Base-by-base conservation (phyloP, 2,329 filamentous ascomycete genomes). In the Neonectria magnoliae region DNA sequence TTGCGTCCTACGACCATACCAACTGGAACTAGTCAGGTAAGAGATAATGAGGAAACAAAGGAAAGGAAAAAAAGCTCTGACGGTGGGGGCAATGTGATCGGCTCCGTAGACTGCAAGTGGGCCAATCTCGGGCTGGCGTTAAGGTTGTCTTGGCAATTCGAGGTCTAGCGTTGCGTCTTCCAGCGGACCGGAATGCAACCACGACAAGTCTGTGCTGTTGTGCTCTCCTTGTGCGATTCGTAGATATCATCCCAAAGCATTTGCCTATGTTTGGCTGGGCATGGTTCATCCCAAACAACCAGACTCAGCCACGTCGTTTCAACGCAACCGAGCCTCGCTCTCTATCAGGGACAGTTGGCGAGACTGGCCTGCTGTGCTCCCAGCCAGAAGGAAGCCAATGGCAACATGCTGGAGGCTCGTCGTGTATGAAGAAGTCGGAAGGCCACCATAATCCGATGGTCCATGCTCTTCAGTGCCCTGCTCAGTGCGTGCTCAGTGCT, bases 131-230 rank as follows among this genome's bases (percentile, higher is more conserved):
- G 68, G 57, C 47, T 64, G 64, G 62, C 61, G 64, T 67, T 60
- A 60, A 70, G 50, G 66, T 63, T 60, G 58, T 66, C 69, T 73
- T 72, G 68, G 68, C 64, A 67, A 68, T 71, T 55, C 56, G 57
- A 42, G 57, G 64, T 55, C 55, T 64, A 64, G 61, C 67, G 60
- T 57, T 45, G 20, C 47, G 41, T 66, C 42, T 62, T 54, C 60
- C 63, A 64, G 53, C 51, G 20, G 57, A 48, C 54, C 31, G 71
- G 64, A 65, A 72, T 71, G 66, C 57, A 36, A 61, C 50, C 45
- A 25, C 25, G 25, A 25, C 25, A 62, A 60, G 48, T 45, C 22
- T 62, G 50, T 47, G 36, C 36, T 45, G 60, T 41, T 56, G 31
- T 58, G 56, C 55, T 20, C 33, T 41, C 42, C 54, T 42, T 65